These are phyloP conservation scores for Marsdenia floribunda DNA, from an alignment of 257 asterid species.

Conservation along the genomic window DNA sequence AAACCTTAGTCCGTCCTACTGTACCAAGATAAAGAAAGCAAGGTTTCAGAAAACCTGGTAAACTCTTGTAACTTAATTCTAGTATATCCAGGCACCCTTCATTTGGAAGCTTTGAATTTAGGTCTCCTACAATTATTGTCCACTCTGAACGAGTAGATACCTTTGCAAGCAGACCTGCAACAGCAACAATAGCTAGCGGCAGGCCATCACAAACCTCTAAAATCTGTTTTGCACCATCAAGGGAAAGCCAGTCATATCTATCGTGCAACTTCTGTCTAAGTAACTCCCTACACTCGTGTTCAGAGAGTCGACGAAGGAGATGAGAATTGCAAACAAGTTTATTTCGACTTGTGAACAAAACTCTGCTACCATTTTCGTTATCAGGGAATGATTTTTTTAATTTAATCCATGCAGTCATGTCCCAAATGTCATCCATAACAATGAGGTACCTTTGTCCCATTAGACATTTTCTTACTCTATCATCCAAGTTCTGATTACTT, in stretches of 20 bases:
- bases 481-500: neutral
- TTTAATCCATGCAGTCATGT: neutral
- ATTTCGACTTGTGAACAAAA: slow-evolving; percentile 6
- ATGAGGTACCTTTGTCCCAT: neutral
- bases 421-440: neutral
- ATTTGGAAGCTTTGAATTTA: no score
- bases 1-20: neutral
- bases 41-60: no score
- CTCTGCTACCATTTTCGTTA: slow-evolving; percentile 9
- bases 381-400: slow-evolving; percentile 6
- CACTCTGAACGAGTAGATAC: no score
- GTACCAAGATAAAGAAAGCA: no score
- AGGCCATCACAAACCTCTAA: no score
- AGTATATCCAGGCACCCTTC: no score
- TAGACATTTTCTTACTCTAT: neutral
- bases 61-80: no score
- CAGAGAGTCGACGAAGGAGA: neutral
- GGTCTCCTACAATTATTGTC: no score
- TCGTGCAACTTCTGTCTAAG: neutral
- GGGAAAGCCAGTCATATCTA: no score
- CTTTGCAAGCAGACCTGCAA: no score
- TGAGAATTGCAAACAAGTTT: neutral
- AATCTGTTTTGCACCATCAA: no score
- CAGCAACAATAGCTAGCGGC: no score
- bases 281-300: slow-evolving; percentile 8